Evolutionary conservation across 2,329 filamentous ascomycete species (phyloP).

Genomic region (Aspergillus sp.): DNA sequence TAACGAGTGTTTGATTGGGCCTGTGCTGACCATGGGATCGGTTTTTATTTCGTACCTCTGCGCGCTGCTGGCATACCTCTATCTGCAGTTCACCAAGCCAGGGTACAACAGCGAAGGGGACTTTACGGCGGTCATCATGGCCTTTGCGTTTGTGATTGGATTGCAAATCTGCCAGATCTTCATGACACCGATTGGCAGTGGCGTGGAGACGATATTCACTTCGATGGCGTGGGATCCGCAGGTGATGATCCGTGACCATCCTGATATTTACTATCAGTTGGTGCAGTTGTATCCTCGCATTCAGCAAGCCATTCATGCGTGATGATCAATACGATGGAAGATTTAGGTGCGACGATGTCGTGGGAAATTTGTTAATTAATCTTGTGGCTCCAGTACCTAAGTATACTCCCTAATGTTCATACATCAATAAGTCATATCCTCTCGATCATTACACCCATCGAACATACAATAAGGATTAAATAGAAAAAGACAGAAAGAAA

Average conservation of each 20-base stretch:
- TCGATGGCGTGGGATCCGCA: slow-evolving; percentile 62
- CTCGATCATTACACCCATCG: no score
- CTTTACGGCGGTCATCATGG: slow-evolving; percentile 74
- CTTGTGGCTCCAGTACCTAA: no score
- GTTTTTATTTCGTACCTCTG: slow-evolving; percentile 81
- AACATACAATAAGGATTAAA: no score
- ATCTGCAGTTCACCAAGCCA: slow-evolving; percentile 75
- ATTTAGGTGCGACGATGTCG: no score
- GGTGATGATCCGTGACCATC: slow-evolving; percentile 74
- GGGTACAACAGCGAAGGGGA: slow-evolving; percentile 64
- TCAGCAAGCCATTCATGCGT: slow-evolving; percentile 71
- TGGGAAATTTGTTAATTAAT: no score
- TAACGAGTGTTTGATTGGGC: slow-evolving; percentile 79
- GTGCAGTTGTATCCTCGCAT: slow-evolving; percentile 78
- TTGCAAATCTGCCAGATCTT: slow-evolving; percentile 87
- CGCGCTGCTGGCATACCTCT: slow-evolving; percentile 79
- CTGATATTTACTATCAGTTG: slow-evolving; percentile 75
- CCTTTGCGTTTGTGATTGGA: slow-evolving; percentile 83
- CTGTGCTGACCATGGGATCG: slow-evolving; percentile 69
- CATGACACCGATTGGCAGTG: slow-evolving; percentile 79
- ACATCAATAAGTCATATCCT: no score
- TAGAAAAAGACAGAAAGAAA: no score
- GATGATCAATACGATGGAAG: neutral
- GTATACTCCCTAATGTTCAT: no score
- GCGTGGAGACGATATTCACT: slow-evolving; percentile 90